Evolutionary conservation across 768 basidiomycete genomes (phyloP).

Genomic region (Lanmaoa pseudosensibilis): DNA sequence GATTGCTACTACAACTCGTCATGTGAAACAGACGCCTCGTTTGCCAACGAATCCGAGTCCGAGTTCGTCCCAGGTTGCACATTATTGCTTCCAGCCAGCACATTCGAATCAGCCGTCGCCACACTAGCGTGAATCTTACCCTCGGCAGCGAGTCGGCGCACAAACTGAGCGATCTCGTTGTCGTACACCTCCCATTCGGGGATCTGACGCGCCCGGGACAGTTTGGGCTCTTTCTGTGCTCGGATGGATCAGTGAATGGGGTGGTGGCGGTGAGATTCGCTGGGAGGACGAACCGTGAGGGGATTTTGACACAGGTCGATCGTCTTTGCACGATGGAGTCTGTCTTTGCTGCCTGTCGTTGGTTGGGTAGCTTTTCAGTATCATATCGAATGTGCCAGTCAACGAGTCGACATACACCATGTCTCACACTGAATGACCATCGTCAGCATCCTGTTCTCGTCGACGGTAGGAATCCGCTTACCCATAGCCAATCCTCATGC

Average conservation of each 20-base stretch:
- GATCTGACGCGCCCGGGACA: constrained; percentile 88
- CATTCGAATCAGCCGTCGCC: constrained; percentile 67
- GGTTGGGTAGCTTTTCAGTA: neutral
- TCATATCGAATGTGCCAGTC: neutral
- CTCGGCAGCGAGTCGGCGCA: constrained; percentile 64
- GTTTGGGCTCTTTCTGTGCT: constrained; percentile 92
- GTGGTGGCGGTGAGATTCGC: neutral
- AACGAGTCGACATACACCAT: constrained; percentile 69
- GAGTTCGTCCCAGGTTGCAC: constrained; percentile 21
- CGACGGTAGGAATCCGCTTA: constrained; percentile 35
- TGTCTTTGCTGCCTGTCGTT: constrained; percentile 71
- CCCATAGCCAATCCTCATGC: constrained; percentile 95
- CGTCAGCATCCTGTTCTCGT: constrained; percentile 5
- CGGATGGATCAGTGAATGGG: constrained; percentile 1
- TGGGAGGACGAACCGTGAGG: constrained; percentile 62
- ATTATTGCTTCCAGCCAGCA: constrained; percentile 56
- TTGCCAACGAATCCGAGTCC: neutral
- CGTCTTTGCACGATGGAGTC: constrained; percentile 76
- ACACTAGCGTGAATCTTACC: constrained; percentile 69
- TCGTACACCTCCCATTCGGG: constrained; percentile 99
- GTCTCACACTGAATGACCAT: constrained; percentile 79
- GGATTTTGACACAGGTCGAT: constrained; percentile 98
- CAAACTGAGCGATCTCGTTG: constrained; percentile 82
- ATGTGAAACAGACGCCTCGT: constrained; percentile 1
- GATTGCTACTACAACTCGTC: constrained; percentile 21